These are phyloP conservation scores for Nadsonia fulvescens DNA, from an alignment of 805 yeast species.

Conservation along the genomic window DNA sequence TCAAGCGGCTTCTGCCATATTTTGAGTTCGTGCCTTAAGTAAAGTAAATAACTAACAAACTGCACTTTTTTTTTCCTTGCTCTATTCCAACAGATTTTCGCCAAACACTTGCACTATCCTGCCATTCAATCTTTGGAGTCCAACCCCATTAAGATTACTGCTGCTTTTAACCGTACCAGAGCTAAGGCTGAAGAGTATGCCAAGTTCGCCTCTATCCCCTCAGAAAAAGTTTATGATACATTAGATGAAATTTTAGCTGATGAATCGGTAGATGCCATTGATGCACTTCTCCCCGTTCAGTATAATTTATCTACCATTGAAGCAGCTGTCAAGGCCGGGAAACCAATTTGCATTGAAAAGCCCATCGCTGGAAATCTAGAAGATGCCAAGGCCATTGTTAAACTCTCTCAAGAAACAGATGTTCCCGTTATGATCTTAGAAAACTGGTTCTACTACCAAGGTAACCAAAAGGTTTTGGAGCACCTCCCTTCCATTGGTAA, in stretches of 20 bases:
- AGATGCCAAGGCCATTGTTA: slow-evolving; percentile 68
- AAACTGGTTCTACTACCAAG: slow-evolving; percentile 63
- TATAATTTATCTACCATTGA: slow-evolving; percentile 50
- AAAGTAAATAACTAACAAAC: not conserved
- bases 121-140: slow-evolving; percentile 29
- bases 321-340: slow-evolving; percentile 51
- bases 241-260: slow-evolving; percentile 37
- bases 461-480: slow-evolving; percentile 35
- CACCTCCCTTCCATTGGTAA: slow-evolving; percentile 58
- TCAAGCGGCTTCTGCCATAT: not conserved
- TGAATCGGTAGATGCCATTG: slow-evolving; percentile 55
- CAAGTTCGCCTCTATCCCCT: slow-evolving; percentile 26
- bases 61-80: not conserved
- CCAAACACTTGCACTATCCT: slow-evolving; percentile 70
- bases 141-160: slow-evolving; percentile 37
- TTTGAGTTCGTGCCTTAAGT: not conserved
- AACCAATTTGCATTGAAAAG: slow-evolving; percentile 73
- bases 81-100: slow-evolving; percentile 38
- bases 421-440: slow-evolving; percentile 66
- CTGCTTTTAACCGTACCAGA: slow-evolving; percentile 71
- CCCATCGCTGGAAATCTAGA: slow-evolving; percentile 77
- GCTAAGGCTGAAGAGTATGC: slow-evolving; percentile 75
- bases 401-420: slow-evolving; percentile 41
- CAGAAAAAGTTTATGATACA: slow-evolving; percentile 28
- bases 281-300: slow-evolving; percentile 82